Conservation (phyloP, 225 moss, liverwort and hornwort species). For the Pseudisothecium myosuroides region DNA sequence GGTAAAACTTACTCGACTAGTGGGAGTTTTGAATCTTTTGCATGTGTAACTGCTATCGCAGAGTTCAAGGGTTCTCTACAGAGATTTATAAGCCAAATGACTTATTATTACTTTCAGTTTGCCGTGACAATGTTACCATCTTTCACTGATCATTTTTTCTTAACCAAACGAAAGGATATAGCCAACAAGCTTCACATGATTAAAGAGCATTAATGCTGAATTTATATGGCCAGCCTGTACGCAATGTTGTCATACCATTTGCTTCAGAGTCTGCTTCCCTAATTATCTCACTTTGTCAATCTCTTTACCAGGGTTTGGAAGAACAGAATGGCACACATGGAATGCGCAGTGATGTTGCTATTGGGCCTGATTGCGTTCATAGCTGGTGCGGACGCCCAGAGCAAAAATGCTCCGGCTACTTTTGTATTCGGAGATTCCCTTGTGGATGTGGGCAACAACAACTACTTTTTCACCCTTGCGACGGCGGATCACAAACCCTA, state of each 20-base stretch:
- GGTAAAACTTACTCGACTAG: not conserved
- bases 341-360: not conserved
- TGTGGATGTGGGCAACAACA: slow-evolving; percentile 80
- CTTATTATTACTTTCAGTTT: not conserved
- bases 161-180: not conserved
- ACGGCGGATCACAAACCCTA: slow-evolving; percentile 57
- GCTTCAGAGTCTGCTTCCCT: not conserved
- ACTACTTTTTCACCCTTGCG: slow-evolving; percentile 55
- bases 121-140: not conserved
- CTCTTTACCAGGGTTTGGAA: not conserved
- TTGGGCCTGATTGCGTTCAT: not conserved
- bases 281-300: not conserved
- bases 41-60: not conserved
- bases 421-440: slow-evolving; percentile 54
- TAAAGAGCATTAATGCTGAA: not conserved
- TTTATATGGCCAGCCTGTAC: too few relatives aligned
- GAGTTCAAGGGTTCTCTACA: not conserved
- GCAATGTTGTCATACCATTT: not conserved
- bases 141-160: not conserved
- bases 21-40: not conserved
- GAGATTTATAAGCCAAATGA: not conserved
- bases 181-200: not conserved
- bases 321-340: not conserved
- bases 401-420: slow-evolving; percentile 7
- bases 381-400: not conserved